These are phyloP conservation scores for Penicillium maclennaniae DNA, from an alignment of 495 filamentous ascomycete species.

Conservation along the genomic window DNA sequence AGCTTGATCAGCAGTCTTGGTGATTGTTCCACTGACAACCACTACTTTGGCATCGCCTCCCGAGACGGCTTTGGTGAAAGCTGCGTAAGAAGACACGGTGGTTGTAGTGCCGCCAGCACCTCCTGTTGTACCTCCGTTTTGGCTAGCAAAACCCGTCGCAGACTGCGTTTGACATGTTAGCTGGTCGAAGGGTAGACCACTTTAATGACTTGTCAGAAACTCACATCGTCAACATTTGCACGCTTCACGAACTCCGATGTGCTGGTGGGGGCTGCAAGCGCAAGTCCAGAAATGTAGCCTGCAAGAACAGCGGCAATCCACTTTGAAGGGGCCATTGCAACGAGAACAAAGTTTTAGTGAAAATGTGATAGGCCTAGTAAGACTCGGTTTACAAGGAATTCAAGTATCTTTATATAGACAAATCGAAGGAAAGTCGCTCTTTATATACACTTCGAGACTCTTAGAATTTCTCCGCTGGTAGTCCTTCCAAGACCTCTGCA, in stretches of 20 bases:
- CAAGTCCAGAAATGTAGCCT: constrained; percentile 26
- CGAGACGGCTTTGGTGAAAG: constrained; percentile 47
- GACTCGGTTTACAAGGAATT: too few relatives aligned
- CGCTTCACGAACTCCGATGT: constrained; percentile 24
- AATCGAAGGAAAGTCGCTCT: too few relatives aligned
- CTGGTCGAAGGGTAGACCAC: background rate
- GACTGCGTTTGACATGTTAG: constrained; percentile 10
- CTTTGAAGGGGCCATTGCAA: constrained; percentile 29
- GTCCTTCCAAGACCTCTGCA: too few relatives aligned
- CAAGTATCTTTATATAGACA: too few relatives aligned
- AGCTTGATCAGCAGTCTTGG: constrained; percentile 37
- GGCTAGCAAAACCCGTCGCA: constrained; percentile 38
- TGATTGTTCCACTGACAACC: constrained; percentile 45
- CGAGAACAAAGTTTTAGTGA: too few relatives aligned
- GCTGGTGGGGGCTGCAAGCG: constrained; percentile 29
- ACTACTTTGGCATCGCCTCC: constrained; percentile 46
- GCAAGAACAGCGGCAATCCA: constrained; percentile 22
- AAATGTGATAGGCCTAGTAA: too few relatives aligned
- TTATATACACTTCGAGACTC: too few relatives aligned
- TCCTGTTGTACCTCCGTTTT: constrained; percentile 55
- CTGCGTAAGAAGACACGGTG: constrained; percentile 54
- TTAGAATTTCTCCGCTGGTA: too few relatives aligned
- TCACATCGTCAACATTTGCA: constrained; percentile 27
- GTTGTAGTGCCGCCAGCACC: constrained; percentile 56
- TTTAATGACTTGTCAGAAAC: background rate